phyloP scores from a whole-genome alignment of 495 filamentous ascomycete species.

The Immersiella caudata region DNA sequence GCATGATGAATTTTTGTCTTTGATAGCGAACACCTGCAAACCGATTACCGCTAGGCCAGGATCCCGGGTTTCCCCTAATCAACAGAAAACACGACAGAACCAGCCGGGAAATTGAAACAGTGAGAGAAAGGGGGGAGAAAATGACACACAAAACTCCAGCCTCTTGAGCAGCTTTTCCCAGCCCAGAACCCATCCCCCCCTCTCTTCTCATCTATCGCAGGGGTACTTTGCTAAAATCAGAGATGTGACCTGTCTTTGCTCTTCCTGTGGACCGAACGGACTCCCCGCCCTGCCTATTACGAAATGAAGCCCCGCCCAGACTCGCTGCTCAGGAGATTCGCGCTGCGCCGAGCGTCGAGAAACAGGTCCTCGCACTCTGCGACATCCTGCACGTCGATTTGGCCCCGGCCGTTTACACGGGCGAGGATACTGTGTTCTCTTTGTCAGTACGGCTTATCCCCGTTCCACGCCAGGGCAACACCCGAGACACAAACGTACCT shows the following conservation, averaged over 20 bases:
- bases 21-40: conserved; percentile 7
- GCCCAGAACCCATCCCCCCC: conserved; percentile 26
- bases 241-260: conserved; percentile 42
- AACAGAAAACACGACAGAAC: conserved; percentile 5
- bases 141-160: conserved; percentile 31
- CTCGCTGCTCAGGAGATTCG: conserved; percentile 66
- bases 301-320: conserved; percentile 63
- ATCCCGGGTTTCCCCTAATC: not conserved
- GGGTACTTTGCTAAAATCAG: conserved; percentile 38
- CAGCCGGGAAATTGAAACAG: not conserved
- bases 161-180: conserved; percentile 36
- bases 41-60: not conserved
- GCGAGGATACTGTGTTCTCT: conserved; percentile 53
- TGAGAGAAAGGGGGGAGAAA: conserved; percentile 4
- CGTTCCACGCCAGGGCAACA: not conserved
- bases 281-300: conserved; percentile 35
- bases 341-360: conserved; percentile 85
- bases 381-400: conserved; percentile 81
- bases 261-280: conserved; percentile 24
- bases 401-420: conserved; percentile 65
- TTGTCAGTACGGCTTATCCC: conserved; percentile 21
- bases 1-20: conserved; percentile 7
- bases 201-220: conserved; percentile 35
- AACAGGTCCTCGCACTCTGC: conserved; percentile 89
- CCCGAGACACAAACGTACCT: conserved; percentile 44